Base-by-base conservation (phyloP, 2,329 filamentous ascomycete species). In the Hypoxylon sp. region DNA sequence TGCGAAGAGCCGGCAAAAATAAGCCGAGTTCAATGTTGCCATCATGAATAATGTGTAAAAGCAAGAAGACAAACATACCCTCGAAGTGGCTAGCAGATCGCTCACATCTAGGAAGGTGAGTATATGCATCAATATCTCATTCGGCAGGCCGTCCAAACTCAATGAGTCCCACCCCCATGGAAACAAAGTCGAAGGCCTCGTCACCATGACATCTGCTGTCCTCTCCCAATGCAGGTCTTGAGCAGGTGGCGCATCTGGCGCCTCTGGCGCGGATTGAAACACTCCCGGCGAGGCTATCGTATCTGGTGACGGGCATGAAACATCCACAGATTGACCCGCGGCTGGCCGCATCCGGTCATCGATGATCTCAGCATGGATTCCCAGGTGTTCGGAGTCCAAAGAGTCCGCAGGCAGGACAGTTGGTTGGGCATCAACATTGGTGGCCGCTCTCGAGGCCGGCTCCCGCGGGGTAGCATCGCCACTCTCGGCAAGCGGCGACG, bases 121-220 rank as follows among this genome's bases (percentile, higher is more conserved):
- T 45, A 89, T 85, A 62, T 86, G 82, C 68, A 86, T 82, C 58
- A 89, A 76, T 28, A 89, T 76, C 77, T 89, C 87, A 75, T 85
- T 88, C 23, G 87, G 87, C 50, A 89, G 78, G 45, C 78, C 75
- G 57, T 82, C 80, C 34, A 78, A 80, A 72, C 62, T 75, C 70
- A 65, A 71, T 55, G 57, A 64, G 52, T 73, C 71, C 73, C 72
- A 73, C 64, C 71, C 67, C 70, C 72, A 71, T 60, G 68, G 63
- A 49, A 68, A 61, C 68, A 70, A 62, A 62, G 68, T 51, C 32
- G 69, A 68, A 23, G 41, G 38, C 56, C 63, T 67, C 58, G 57
- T 62, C 50, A 64, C 52, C 60, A 72, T 67, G 49, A 52, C 49
- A 38, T 69, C 70, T 60, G 59, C 58, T 60, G 63, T 57, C 60